Evolutionary conservation across 192 early-diverging fungal genomes (phyloP).

Genomic region (Dissophora globulifera): DNA sequence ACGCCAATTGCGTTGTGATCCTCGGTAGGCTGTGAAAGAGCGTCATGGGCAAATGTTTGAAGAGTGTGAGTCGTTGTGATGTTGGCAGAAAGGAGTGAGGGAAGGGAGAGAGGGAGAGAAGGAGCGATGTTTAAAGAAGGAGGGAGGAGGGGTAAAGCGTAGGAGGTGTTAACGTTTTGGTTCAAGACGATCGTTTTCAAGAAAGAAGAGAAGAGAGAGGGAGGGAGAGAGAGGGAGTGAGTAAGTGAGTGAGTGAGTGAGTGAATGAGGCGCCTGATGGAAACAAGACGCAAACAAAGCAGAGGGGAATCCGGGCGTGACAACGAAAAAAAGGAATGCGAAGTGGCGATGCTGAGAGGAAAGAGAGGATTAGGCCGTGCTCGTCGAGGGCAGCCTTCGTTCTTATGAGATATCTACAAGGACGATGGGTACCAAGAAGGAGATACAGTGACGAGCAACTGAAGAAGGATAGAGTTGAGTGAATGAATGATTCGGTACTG

Average conservation of each 20-base stretch:
- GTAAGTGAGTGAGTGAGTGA: conserved; percentile 2
- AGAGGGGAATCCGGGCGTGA: not conserved
- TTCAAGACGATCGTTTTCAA: too few relatives aligned
- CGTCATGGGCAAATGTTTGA: not conserved
- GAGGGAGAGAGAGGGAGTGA: not conserved
- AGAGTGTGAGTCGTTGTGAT: not conserved
- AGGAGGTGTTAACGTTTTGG: too few relatives aligned
- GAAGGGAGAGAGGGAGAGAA: too few relatives aligned
- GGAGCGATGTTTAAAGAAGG: not conserved
- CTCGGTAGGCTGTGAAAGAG: conserved; percentile 15
- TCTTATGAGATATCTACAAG: too few relatives aligned
- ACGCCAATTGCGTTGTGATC: not conserved
- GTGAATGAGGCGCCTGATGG: too few relatives aligned
- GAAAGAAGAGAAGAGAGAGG: not conserved
- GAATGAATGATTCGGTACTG: too few relatives aligned
- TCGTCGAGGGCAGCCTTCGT: too few relatives aligned
- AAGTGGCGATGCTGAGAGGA: not conserved
- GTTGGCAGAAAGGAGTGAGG: too few relatives aligned
- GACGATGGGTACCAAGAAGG: too few relatives aligned
- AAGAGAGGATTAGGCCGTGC: not conserved
- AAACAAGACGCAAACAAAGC: too few relatives aligned
- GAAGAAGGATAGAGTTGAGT: too few relatives aligned
- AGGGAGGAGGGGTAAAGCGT: not conserved
- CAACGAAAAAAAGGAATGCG: not conserved
- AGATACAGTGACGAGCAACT: too few relatives aligned